Base-by-base conservation (phyloP, 176 grass and related monocot genomes). In the Raddia distichophylla region DNA sequence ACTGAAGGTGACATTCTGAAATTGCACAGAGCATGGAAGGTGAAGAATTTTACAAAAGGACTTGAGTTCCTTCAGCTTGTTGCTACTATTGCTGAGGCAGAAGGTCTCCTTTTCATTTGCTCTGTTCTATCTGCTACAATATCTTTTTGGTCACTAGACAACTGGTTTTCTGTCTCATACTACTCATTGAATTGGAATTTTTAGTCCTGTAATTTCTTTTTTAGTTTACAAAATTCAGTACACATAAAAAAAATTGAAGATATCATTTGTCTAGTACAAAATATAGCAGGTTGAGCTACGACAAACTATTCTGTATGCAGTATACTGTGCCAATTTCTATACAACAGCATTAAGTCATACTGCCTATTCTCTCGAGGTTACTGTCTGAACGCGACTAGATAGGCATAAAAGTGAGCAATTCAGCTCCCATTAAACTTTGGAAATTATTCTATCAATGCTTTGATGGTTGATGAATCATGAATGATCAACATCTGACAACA, bases 31-130 rank as follows among this genome's bases (percentile, higher is more conserved):
- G 64, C 82, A 55, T 98, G 88, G 92, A 98, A 95, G 84, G 86
- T 93, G 70, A 95, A 95, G 80, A 95, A 76, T 84, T 98, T 98
- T 84, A 77, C 77, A 10, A 90, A 98, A 90, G 92, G 92, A 44
- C 76, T 98, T 14, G 95, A 98, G 79, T 91, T 98, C 46, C 87
- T 98, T 95, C 86, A 95, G 67, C 88, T 98, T 32, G 77, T 98
- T 70, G 88, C 86, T 83, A 81, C 84, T 86, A 58, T 93, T 80
- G 93, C 90, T 73, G 96, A 98, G 84, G 86, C 74, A 86, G 78
- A 98, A 93, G 92, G 95, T 98, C 19, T 69, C 56, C 67, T 67
- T 42, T 49, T 76, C 20, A 47, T 76, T 75, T 64, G 12, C 27
- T 81, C 10, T 57, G n/a, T 27, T 73, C n/a, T 58, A 48, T 42